Percentiles rank a stretch among this genome's conserved stretches.
phyloP scores from a whole-genome alignment of 2,329 filamentous ascomycete species.

The Stenocarpella maydis region DNA sequence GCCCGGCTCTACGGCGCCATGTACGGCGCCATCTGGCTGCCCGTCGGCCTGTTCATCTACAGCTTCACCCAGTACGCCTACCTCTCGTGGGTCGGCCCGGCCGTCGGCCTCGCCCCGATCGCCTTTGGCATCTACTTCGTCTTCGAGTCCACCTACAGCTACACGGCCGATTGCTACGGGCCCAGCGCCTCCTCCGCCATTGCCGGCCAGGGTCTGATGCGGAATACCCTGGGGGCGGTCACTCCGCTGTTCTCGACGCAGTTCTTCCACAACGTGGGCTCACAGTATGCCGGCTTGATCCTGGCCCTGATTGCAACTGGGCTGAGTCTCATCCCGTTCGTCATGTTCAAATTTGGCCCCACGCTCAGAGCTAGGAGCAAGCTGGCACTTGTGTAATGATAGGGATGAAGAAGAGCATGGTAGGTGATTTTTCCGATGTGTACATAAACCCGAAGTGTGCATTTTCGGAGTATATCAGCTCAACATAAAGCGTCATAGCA shows the following conservation, averaged over 20 bases:
- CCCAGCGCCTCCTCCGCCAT: slow-evolving; percentile 48
- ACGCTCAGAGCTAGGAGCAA: slow-evolving; percentile 49
- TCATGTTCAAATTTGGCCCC: slow-evolving; percentile 53
- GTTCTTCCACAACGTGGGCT: slow-evolving; percentile 62
- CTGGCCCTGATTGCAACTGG: slow-evolving; percentile 54
- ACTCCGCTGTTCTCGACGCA: slow-evolving; percentile 60
- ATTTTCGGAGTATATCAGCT: not conserved
- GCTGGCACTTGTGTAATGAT: slow-evolving; percentile 40
- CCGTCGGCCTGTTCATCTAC: slow-evolving; percentile 61
- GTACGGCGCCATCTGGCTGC: slow-evolving; percentile 55
- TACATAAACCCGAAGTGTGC: not conserved
- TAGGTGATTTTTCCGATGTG: not conserved
- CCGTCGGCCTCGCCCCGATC: slow-evolving; percentile 58
- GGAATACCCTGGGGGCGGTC: slow-evolving; percentile 61
- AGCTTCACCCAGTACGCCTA: slow-evolving; percentile 60
- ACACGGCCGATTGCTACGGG: slow-evolving; percentile 62
- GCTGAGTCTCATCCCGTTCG: slow-evolving; percentile 48
- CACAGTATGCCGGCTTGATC: slow-evolving; percentile 59
- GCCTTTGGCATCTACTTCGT: slow-evolving; percentile 62
- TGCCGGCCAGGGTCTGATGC: slow-evolving; percentile 60
- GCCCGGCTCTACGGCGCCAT: slow-evolving; percentile 58
- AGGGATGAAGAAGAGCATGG: not conserved
- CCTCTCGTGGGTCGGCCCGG: slow-evolving; percentile 57
- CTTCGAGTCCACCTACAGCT: slow-evolving; percentile 50
- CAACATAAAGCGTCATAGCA: not conserved